These are phyloP conservation scores for Chaetomium cochliodes DNA, from an alignment of 495 filamentous ascomycete genomes.

Conservation along the genomic window DNA sequence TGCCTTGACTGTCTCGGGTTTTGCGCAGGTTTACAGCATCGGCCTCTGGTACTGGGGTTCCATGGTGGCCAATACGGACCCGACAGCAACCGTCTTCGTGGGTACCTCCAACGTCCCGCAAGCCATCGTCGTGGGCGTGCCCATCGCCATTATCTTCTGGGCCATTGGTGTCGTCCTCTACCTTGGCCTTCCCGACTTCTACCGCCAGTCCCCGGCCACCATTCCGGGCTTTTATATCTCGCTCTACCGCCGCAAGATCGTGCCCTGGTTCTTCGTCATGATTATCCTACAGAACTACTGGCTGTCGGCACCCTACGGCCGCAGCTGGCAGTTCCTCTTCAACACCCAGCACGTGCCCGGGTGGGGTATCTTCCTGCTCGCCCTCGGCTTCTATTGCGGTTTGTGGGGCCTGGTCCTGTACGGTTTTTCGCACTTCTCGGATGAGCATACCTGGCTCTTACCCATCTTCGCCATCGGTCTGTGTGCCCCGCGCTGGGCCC, in stretches of 20 bases:
- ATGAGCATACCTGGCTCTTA: slow-evolving; percentile 61
- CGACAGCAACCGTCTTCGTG: slow-evolving; percentile 30
- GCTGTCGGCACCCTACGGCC: slow-evolving; percentile 60
- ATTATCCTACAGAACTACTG: slow-evolving; percentile 68
- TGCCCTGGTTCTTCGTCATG: slow-evolving; percentile 60
- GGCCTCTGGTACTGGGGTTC: slow-evolving; percentile 68
- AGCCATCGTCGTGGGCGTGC: slow-evolving; percentile 50
- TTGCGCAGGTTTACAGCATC: slow-evolving; percentile 62
- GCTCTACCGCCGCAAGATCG: slow-evolving; percentile 57
- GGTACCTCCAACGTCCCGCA: slow-evolving; percentile 34
- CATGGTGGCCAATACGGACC: slow-evolving; percentile 36
- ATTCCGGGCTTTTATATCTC: slow-evolving; percentile 62
- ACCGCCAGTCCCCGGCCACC: slow-evolving; percentile 64
- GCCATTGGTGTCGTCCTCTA: slow-evolving; percentile 53
- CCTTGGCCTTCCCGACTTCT: slow-evolving; percentile 62
- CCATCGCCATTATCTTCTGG: slow-evolving; percentile 54
- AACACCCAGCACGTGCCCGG: slow-evolving; percentile 49
- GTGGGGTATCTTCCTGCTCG: slow-evolving; percentile 54
- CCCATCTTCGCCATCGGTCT: slow-evolving; percentile 67
- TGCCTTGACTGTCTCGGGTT: slow-evolving; percentile 62
- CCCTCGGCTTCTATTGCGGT: slow-evolving; percentile 58
- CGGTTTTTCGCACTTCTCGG: slow-evolving; percentile 50
- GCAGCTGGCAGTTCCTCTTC: slow-evolving; percentile 64
- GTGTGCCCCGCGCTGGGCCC: slow-evolving; percentile 62
- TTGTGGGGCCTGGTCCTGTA: slow-evolving; percentile 54